Conservation (phyloP, 2,329 filamentous ascomycete genomes). For the Diaporthe aspalathi region DNA sequence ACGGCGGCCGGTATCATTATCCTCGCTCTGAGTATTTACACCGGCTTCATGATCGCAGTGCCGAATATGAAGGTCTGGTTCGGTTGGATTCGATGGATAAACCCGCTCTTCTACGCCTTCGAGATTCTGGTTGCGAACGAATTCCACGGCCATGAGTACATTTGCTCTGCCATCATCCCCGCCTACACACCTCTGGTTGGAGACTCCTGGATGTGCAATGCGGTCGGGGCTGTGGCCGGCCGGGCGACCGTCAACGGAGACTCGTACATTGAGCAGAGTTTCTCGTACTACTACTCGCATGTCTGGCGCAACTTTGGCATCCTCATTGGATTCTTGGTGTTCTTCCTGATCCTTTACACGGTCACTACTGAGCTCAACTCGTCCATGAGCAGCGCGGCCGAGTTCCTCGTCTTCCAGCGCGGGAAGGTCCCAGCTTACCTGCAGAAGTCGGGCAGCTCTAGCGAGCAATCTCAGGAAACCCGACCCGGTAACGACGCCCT, state of each 20-base stretch:
- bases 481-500: constrained; percentile 42
- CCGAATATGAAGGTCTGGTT: constrained; percentile 78
- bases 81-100: constrained; percentile 80
- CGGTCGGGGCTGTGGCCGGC: constrained; percentile 66
- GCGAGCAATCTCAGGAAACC: constrained; percentile 41
- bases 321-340: constrained; percentile 71
- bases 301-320: constrained; percentile 79
- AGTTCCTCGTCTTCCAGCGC: constrained; percentile 75
- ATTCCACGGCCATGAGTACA: constrained; percentile 68
- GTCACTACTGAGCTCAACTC: constrained; percentile 74
- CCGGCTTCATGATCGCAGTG: constrained; percentile 65
- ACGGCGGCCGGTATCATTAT: constrained; percentile 65
- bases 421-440: constrained; percentile 62
- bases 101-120: constrained; percentile 80
- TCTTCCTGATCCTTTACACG: constrained; percentile 74
- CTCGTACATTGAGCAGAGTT: constrained; percentile 66
- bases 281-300: constrained; percentile 67
- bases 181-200: constrained; percentile 57
- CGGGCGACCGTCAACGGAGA: constrained; percentile 68
- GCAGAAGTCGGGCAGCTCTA: constrained; percentile 43
- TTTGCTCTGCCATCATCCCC: constrained; percentile 64
- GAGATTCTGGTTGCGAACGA: constrained; percentile 81
- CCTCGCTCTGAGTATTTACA: constrained; percentile 69
- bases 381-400: constrained; percentile 70
- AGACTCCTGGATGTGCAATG: constrained; percentile 63